Conservation (phyloP, 768 basidiomycete species). For the Nidula microcarpa region DNA sequence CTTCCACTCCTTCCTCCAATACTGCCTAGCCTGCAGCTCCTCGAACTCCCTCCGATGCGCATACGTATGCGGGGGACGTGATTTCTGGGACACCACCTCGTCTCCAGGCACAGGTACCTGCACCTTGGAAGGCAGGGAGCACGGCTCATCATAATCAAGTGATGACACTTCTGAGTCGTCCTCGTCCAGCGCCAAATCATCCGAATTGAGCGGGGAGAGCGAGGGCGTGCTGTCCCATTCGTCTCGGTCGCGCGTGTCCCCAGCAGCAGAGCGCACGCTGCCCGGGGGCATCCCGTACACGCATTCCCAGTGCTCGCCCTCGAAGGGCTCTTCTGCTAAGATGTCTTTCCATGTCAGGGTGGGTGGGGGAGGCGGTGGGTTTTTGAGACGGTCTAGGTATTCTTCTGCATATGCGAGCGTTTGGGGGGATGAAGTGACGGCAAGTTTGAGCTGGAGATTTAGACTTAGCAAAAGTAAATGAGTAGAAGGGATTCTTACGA, state of each 20-base stretch:
- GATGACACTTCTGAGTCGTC: conserved; percentile 26
- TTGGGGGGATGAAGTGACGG: conserved; percentile 42
- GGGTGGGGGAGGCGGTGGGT: conserved; percentile 37
- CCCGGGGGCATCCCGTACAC: conserved; percentile 55
- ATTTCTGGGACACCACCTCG: neutral
- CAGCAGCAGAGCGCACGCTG: conserved; percentile 20
- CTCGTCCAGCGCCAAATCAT: conserved; percentile 44
- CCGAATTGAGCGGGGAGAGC: conserved; percentile 61
- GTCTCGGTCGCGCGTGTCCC: conserved; percentile 30
- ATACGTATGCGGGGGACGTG: conserved; percentile 29
- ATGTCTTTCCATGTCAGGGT: conserved; percentile 76
- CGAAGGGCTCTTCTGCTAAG: conserved; percentile 77
- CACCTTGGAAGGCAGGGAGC: neutral
- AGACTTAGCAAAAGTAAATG: neutral
- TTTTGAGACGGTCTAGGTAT: conserved; percentile 43
- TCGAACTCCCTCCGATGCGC: conserved; percentile 58
- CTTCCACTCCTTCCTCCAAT: conserved; percentile 71
- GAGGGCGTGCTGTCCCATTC: conserved; percentile 63
- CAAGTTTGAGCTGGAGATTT: conserved; percentile 47
- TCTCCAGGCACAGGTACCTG: neutral
- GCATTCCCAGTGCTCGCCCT: conserved; percentile 85
- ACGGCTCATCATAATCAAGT: conserved; percentile 10
- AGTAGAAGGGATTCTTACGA: conserved; percentile 39
- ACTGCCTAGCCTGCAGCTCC: conserved; percentile 58
- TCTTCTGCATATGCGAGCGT: conserved; percentile 53